Percentiles rank a stretch among this genome's conserved stretches.
Evolutionary conservation across 169 alveolate species (phyloP).

Genomic region (Toxoplasma gondii): DNA sequence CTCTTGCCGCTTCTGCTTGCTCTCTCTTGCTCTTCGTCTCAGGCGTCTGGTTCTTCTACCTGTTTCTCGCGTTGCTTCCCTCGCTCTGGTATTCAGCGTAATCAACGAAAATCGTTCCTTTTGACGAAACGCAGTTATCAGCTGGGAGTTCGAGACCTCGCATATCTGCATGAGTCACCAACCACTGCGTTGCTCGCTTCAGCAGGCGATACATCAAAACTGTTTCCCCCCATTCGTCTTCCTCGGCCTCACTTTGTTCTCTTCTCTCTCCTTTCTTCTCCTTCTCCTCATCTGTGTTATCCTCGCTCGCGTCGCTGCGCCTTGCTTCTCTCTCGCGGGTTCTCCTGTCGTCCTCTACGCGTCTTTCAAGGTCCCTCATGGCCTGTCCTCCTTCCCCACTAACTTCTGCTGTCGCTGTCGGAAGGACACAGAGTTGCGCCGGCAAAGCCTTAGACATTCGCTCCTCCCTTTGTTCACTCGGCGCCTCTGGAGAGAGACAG

Average conservation of each 20-base stretch:
- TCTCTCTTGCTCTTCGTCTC: neutral
- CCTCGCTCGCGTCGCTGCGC: neutral
- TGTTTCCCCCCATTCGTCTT: neutral
- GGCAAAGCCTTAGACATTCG: no score
- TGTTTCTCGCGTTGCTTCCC: neutral
- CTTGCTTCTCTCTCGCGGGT: neutral
- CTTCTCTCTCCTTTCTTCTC: neutral
- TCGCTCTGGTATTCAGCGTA: neutral
- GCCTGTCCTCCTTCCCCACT: no score
- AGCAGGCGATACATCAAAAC: neutral
- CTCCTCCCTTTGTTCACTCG: no score
- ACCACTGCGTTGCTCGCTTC: neutral
- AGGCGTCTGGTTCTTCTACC: neutral
- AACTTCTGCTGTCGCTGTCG: no score
- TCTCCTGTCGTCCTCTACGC: neutral
- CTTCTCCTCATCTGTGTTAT: neutral
- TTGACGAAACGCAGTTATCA: neutral
- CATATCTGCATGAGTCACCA: neutral
- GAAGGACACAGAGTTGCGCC: no score
- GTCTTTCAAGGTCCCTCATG: no score
- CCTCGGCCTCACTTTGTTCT: neutral
- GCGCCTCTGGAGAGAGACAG: no score
- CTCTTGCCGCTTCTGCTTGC: neutral
- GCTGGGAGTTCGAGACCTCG: neutral
- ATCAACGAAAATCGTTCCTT: neutral